Conservation (phyloP, 225 moss, liverwort and hornwort genomes). For the Antitrichia curtipendula region DNA sequence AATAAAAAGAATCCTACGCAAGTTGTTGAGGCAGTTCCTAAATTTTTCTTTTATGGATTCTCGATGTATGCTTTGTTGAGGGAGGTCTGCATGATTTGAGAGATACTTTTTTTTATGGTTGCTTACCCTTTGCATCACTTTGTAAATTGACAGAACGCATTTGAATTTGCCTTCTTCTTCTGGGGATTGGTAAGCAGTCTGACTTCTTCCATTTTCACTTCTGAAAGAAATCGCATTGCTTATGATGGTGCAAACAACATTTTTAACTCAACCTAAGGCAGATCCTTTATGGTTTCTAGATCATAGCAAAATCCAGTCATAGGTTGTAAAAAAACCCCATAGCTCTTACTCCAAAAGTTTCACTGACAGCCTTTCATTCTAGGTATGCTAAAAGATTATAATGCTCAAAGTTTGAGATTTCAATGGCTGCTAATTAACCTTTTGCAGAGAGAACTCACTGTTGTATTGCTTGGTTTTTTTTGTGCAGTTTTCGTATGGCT, state of each 20-base stretch:
- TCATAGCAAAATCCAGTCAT: not conserved
- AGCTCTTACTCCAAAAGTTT: not conserved
- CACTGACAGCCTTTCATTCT: not conserved
- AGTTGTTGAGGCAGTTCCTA: not conserved
- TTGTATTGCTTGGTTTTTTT: not conserved
- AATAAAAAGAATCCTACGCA: not conserved
- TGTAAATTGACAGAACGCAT: slow-evolving; percentile 55
- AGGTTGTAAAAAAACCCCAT: not conserved
- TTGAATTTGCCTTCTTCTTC: slow-evolving; percentile 75
- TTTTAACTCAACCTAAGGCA: not conserved
- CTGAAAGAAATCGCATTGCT: not conserved
- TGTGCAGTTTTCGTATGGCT: slow-evolving; percentile 56
- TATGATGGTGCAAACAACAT: not conserved
- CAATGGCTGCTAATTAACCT: not conserved
- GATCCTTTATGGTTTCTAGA: not conserved
- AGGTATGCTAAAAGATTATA: not conserved
- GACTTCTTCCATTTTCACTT: not conserved
- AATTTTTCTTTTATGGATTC: not conserved
- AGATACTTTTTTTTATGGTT: not conserved
- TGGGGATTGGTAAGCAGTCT: slow-evolving; percentile 57
- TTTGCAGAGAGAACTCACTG: not conserved
- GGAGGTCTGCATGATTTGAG: not conserved
- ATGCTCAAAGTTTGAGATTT: not conserved
- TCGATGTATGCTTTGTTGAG: not conserved
- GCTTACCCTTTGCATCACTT: not conserved